Conservation (phyloP, 768 basidiomycete genomes). For the Clavulina sp. region DNA sequence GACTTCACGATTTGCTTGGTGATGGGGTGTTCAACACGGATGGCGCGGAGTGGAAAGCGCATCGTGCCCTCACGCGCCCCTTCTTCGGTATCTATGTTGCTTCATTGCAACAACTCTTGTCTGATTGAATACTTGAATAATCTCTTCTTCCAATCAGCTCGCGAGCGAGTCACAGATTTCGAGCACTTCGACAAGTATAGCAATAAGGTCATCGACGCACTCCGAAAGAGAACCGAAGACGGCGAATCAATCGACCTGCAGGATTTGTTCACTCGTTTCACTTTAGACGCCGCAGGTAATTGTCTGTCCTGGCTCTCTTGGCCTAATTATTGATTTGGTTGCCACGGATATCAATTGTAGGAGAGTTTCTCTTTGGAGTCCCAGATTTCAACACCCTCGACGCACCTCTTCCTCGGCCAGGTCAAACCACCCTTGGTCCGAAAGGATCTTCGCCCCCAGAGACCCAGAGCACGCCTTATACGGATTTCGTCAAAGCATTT, state of each 20-base stretch:
- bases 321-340: conserved; percentile 41
- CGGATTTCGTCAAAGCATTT: conserved; percentile 8
- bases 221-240: conserved; percentile 8
- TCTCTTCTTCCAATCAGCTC: conserved; percentile 11
- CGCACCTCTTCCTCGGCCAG: conserved; percentile 3
- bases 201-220: conserved; percentile 4
- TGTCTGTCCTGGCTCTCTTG: conserved; percentile 51
- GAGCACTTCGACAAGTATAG: conserved; percentile 13
- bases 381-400: conserved; percentile 7
- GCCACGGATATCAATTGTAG: conserved; percentile 28
- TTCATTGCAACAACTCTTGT: not conserved
- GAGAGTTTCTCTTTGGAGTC: conserved; percentile 1
- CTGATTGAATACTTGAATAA: not conserved
- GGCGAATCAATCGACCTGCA: conserved; percentile 13
- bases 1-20: conserved; percentile 14
- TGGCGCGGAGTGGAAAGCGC: conserved; percentile 24
- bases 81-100: conserved; percentile 14
- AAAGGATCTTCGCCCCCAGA: not conserved
- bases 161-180: conserved; percentile 9
- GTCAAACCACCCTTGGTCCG: not conserved
- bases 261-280: conserved; percentile 10
- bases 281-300: conserved; percentile 19
- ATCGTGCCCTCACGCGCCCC: conserved; percentile 16
- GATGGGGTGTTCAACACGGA: conserved; percentile 21
- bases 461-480: not conserved